Percentiles rank a stretch among this genome's conserved stretches.
Evolutionary conservation across 2,329 filamentous ascomycete genomes (phyloP).

Genomic region (Arthrobotrys musiformis): DNA sequence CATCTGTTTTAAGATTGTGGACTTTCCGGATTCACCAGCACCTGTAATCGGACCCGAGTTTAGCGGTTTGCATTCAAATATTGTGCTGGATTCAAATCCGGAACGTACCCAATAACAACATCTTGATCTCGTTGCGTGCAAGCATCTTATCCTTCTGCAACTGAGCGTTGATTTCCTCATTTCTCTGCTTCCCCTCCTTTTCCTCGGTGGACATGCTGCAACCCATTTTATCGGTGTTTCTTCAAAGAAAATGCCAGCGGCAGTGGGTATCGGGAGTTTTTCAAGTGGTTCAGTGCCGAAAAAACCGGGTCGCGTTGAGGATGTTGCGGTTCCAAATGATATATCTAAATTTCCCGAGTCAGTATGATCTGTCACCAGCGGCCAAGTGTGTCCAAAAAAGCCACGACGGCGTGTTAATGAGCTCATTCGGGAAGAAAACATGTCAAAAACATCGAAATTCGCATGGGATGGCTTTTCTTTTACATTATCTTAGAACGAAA

Average conservation of each 20-base stretch:
- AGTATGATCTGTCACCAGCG: conserved; percentile 26
- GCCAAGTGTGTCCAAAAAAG: conserved; percentile 11
- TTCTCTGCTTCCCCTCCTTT: conserved; percentile 99
- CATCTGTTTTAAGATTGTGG: conserved; percentile 95
- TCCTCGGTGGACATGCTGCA: conserved; percentile 99
- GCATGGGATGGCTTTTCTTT: conserved; percentile 19
- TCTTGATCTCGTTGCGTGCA: conserved; percentile 99
- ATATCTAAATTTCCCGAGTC: conserved; percentile 32
- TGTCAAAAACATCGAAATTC: background rate
- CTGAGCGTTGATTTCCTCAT: conserved; percentile 99
- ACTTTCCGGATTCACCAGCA: conserved; percentile 98
- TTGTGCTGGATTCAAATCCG: background rate
- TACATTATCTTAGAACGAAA: conserved; percentile 3
- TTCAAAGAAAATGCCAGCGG: conserved; percentile 19
- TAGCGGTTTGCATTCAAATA: background rate
- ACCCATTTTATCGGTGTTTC: conserved; percentile 80
- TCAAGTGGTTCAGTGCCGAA: background rate
- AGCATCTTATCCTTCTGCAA: conserved; percentile 98
- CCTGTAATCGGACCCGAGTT: conserved; percentile 66
- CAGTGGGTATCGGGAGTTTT: background rate
- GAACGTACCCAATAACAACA: conserved; percentile 91
- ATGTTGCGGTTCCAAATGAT: conserved; percentile 7
- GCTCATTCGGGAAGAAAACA: conserved; percentile 3
- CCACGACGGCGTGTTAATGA: conserved; percentile 27
- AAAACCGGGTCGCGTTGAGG: conserved; percentile 9